Evolutionary conservation across 1,284 basidiomycete genomes (phyloP).

Genomic region (Ganoderma lingzhi): DNA sequence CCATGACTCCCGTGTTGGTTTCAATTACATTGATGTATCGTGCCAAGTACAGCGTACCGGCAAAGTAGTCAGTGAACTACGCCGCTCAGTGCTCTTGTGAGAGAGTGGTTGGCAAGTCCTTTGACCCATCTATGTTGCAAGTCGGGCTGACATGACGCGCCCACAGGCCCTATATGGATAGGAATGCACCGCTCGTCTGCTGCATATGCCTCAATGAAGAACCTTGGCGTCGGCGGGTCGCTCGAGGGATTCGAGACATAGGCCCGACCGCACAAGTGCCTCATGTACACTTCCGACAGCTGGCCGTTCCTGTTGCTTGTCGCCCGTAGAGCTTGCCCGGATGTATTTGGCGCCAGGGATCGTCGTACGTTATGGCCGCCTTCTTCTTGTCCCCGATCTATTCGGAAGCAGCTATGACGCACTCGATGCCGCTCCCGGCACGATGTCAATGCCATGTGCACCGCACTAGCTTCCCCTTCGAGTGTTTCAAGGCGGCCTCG

Average conservation of each 20-base stretch:
- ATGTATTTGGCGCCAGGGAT: neutral
- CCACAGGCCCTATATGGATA: neutral
- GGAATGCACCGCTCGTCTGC: neutral
- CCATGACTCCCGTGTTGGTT: neutral
- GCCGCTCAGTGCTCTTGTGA: neutral
- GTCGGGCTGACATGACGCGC: neutral
- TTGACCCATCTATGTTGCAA: neutral
- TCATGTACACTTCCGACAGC: neutral
- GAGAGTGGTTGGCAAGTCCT: neutral
- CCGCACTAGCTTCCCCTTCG: neutral
- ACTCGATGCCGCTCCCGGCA: neutral
- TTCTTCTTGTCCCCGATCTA: neutral
- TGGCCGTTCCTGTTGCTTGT: slow-evolving; percentile 2
- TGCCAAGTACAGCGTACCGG: neutral
- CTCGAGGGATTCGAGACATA: neutral
- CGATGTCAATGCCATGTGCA: neutral
- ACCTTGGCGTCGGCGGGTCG: neutral
- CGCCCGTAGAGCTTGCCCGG: neutral
- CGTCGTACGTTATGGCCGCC: slow-evolving; percentile 1
- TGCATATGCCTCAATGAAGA: neutral
- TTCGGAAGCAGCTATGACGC: neutral
- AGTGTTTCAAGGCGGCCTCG: neutral
- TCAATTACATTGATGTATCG: neutral
- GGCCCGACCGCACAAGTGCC: neutral
- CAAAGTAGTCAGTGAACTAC: neutral